Base-by-base conservation (phyloP, 139 green algal species). In the Spirogloea muscicola region DNA sequence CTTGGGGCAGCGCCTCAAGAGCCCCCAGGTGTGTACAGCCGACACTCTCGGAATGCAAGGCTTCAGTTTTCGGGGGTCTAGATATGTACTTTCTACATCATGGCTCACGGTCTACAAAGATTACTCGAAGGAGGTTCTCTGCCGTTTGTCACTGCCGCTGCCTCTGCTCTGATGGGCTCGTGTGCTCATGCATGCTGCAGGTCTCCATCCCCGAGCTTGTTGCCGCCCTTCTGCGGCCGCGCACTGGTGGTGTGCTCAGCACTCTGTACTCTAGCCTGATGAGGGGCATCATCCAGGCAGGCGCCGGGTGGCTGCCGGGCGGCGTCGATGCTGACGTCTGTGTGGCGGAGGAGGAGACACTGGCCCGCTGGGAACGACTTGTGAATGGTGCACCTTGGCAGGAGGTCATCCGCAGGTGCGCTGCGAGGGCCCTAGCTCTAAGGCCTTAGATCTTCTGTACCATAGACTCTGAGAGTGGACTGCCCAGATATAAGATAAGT, bases 321-420 rank as follows among this genome's bases (percentile, higher is more conserved):
- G 71, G 71, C 31, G 33, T 33, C 2, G 65, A 80, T 46, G 62
- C 62, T 18, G 36, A 21, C 4, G 48, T 61, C n/a, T n/a, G n/a
- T n/a, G n/a, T 61, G 18, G 69, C 76, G 58, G 42, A n/a, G 36
- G 60, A 79, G 27, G 68, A 33, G 42, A 79, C 68, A 18, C 48
- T 79, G 42, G 64, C 36, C 40, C 33, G 65, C 16, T 80, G 72
- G 72, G 10, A 49, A 21, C 52, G 65, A 33, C 64, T 80, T 6
- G 27, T 72, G 41, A 29, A 80, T 33, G 46, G 46, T 18, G 49
- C 72, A 27, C 49, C 62, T 7, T 80, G 72, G 72, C 72, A 49
- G 34, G 72, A 80, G 64, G 34, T 80, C 18, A 25, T 80, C n/a
- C 62, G 72, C 18, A 40, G 72, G 65, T 80, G 43, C 2, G 46